Percentiles rank a stretch among this genome's conserved stretches.
Evolutionary conservation across 495 filamentous ascomycete genomes (phyloP).

Genomic region (Aspergillus diversus): DNA sequence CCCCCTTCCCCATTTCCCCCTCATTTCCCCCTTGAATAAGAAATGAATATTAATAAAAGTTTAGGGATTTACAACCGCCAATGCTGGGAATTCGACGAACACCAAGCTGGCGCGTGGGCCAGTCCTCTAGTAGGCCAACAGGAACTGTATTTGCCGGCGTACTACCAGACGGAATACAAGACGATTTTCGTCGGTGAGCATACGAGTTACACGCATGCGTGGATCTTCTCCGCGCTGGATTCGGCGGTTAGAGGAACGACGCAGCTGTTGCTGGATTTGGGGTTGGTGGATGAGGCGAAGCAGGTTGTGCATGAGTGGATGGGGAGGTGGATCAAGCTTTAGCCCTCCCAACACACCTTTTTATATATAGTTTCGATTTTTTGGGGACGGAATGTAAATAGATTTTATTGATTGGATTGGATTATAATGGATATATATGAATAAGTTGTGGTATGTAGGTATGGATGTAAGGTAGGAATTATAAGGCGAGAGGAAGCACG

Average conservation of each 20-base stretch:
- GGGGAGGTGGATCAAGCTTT: slow-evolving; percentile 61
- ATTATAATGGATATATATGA: too few relatives aligned
- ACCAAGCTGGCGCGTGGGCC: slow-evolving; percentile 60
- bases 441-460: background rate
- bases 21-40: background rate
- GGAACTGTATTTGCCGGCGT: slow-evolving; percentile 67
- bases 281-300: slow-evolving; percentile 73
- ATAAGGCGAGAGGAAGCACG: background rate
- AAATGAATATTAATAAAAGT: background rate
- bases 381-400: background rate
- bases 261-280: slow-evolving; percentile 67
- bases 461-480: background rate
- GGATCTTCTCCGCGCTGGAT: slow-evolving; percentile 71
- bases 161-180: slow-evolving; percentile 68
- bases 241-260: slow-evolving; percentile 66
- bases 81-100: slow-evolving; percentile 62
- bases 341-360: background rate
- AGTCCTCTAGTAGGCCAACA: slow-evolving; percentile 61
- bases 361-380: background rate
- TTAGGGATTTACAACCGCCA: slow-evolving; percentile 51
- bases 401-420: background rate
- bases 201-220: slow-evolving; percentile 74
- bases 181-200: slow-evolving; percentile 73
- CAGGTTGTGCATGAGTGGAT: slow-evolving; percentile 66
- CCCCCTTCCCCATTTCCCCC: background rate